A percentile compares a stretch with the other conserved stretches of the same genome.
phyloP scores from a whole-genome alignment of 2,329 filamentous ascomycete species.

The Colletotrichum eleusines region DNA sequence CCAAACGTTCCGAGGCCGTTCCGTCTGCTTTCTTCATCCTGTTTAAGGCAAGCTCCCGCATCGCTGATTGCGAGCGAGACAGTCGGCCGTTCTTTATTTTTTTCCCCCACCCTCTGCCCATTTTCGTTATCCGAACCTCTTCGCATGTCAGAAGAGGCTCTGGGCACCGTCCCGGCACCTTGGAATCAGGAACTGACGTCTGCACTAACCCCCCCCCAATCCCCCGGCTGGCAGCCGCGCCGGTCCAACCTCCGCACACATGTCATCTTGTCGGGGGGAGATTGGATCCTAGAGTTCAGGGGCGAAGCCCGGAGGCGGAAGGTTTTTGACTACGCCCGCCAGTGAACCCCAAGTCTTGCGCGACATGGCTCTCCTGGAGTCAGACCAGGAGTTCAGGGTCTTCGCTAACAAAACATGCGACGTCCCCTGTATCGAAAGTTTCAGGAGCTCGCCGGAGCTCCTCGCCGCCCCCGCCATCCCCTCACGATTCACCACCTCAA shows the following conservation, averaged over 20 bases:
- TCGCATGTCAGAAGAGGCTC: constrained; percentile 1
- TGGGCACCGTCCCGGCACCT: constrained; percentile 13
- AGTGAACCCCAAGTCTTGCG: constrained; percentile 32
- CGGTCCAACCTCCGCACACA: background rate
- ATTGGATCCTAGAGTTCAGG: background rate
- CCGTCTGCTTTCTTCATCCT: background rate
- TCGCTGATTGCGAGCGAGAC: constrained; percentile 24
- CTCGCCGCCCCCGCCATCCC: constrained; percentile 7
- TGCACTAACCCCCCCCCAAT: constrained; percentile 1
- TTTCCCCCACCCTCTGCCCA: background rate
- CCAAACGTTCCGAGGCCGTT: background rate
- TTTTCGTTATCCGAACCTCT: background rate
- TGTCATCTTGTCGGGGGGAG: background rate
- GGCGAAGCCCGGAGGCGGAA: background rate
- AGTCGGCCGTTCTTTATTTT: constrained; percentile 6
- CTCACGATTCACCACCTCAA: background rate
- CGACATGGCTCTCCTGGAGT: background rate
- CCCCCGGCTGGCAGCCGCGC: constrained; percentile 16
- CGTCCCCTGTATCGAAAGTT: constrained; percentile 48
- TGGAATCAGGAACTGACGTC: constrained; percentile 6
- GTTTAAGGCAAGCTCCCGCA: constrained; percentile 28
- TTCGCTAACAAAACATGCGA: constrained; percentile 45
- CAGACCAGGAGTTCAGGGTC: constrained; percentile 25
- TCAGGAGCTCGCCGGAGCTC: constrained; percentile 34
- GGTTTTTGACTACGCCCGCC: background rate